Percentiles rank a stretch among this genome's conserved stretches.
These are phyloP conservation scores for Malbranchea cinnamomea DNA, from an alignment of 2,329 filamentous ascomycete species.

Conservation along the genomic window DNA sequence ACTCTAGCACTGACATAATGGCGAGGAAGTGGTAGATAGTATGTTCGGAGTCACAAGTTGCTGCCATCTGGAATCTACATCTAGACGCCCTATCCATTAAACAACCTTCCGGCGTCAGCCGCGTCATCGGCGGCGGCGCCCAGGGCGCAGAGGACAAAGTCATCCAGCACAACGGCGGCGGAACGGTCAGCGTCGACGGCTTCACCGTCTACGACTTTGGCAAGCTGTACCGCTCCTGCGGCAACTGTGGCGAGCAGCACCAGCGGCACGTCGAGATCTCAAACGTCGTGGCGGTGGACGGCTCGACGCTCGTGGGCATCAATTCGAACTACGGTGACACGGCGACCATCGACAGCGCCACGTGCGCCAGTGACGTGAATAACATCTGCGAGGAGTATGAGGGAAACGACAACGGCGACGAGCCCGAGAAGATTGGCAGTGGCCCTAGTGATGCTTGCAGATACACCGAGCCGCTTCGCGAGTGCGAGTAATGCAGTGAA, in stretches of 20 bases:
- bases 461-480: constrained; percentile 12
- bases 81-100: constrained; percentile 24
- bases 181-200: constrained; percentile 19
- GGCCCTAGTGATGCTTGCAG: constrained; percentile 20
- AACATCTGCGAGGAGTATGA: constrained; percentile 23
- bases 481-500: constrained; percentile 1
- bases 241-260: constrained; percentile 25
- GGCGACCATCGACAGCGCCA: constrained; percentile 13
- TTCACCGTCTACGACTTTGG: constrained; percentile 28
- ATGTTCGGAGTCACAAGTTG: no score
- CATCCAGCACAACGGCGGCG: constrained; percentile 22
- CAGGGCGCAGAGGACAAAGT: constrained; percentile 22
- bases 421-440: constrained; percentile 17
- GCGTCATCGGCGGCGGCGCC: constrained; percentile 24
- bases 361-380: constrained; percentile 16
- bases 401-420: constrained; percentile 20
- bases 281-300: constrained; percentile 19
- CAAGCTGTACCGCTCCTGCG: constrained; percentile 35
- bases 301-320: constrained; percentile 19
- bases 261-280: constrained; percentile 19
- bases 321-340: constrained; percentile 27
- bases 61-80: no score
- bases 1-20: no score
- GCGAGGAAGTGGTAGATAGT: no score
- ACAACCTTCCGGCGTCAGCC: constrained; percentile 16